Conservation (phyloP, 1,139 yeast species). For the Candida tetrigidarum region DNA sequence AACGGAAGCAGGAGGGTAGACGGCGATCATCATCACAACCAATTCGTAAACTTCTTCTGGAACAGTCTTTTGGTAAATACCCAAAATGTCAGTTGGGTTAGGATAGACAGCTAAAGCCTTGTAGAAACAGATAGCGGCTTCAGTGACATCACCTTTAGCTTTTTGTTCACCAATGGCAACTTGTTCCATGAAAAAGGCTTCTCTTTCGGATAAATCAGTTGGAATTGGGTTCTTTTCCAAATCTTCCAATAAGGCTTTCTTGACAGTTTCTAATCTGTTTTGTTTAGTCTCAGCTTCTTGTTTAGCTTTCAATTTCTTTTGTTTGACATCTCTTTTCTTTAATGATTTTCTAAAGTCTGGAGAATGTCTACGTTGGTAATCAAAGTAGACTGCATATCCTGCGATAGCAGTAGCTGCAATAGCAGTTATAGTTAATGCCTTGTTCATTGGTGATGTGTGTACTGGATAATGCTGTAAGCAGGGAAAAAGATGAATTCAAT, state of each 20-base stretch:
- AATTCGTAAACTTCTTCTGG: slow-evolving; percentile 82
- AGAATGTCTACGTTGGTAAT: slow-evolving; percentile 85
- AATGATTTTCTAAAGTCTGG: slow-evolving; percentile 79
- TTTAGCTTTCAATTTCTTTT: slow-evolving; percentile 58
- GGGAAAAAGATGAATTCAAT: background rate
- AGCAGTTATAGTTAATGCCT: slow-evolving; percentile 51
- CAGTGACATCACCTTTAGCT: slow-evolving; percentile 60
- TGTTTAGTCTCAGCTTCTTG: slow-evolving; percentile 63
- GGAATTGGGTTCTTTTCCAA: slow-evolving; percentile 78
- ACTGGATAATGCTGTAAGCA: background rate
- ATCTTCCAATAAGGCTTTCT: slow-evolving; percentile 64
- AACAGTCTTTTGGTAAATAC: slow-evolving; percentile 86
- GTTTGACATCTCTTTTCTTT: slow-evolving; percentile 63
- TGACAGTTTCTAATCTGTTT: slow-evolving; percentile 62
- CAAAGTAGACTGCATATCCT: slow-evolving; percentile 88
- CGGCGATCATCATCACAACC: slow-evolving; percentile 85
- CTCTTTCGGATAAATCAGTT: slow-evolving; percentile 68
- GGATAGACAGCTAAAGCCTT: slow-evolving; percentile 96
- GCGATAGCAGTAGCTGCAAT: slow-evolving; percentile 59
- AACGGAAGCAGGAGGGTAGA: slow-evolving; percentile 84
- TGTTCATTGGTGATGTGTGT: slow-evolving; percentile 32
- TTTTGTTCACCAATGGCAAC: slow-evolving; percentile 84
- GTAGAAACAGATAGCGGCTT: slow-evolving; percentile 89
- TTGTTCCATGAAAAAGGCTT: slow-evolving; percentile 77
- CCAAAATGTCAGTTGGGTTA: slow-evolving; percentile 88